Percentiles rank a stretch among this genome's conserved stretches.
Evolutionary conservation across 1,139 yeast species (phyloP).

Genomic region (Sugiyamaella sp.): DNA sequence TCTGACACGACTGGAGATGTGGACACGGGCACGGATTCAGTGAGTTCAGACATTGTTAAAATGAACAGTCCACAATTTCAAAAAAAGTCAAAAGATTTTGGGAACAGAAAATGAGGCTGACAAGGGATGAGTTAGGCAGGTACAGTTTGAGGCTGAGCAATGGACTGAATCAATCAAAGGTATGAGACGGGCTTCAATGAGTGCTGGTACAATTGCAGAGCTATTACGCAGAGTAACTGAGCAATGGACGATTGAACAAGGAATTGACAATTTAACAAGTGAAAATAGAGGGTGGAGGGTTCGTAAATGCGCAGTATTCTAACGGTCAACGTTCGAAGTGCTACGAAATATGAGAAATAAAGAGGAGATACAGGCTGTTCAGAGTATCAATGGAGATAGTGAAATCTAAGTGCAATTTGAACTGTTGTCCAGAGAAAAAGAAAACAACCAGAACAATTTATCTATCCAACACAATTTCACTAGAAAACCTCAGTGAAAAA

Average conservation of each 20-base stretch:
- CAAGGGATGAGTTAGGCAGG: no score
- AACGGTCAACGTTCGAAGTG: background rate
- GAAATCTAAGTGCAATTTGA: no score
- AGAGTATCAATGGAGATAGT: background rate
- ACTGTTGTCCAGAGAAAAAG: background rate
- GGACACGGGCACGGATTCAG: background rate
- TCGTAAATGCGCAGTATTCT: background rate
- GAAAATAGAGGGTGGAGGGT: background rate
- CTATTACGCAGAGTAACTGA: background rate
- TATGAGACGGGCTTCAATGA: background rate
- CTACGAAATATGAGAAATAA: background rate
- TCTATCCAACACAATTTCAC: background rate
- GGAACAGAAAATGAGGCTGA: background rate
- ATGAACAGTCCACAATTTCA: background rate
- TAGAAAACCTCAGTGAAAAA: no score
- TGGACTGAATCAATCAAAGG: background rate
- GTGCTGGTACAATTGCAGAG: background rate
- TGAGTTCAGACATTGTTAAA: constrained; percentile 10
- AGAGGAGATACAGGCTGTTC: background rate
- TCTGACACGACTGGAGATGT: background rate
- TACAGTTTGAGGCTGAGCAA: background rate
- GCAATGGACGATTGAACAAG: no score
- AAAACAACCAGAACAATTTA: background rate
- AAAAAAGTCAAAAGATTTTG: background rate
- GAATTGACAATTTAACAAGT: background rate